Conservation (phyloP, 352 stramenopile species). For the Nothophytophthora sp. region DNA sequence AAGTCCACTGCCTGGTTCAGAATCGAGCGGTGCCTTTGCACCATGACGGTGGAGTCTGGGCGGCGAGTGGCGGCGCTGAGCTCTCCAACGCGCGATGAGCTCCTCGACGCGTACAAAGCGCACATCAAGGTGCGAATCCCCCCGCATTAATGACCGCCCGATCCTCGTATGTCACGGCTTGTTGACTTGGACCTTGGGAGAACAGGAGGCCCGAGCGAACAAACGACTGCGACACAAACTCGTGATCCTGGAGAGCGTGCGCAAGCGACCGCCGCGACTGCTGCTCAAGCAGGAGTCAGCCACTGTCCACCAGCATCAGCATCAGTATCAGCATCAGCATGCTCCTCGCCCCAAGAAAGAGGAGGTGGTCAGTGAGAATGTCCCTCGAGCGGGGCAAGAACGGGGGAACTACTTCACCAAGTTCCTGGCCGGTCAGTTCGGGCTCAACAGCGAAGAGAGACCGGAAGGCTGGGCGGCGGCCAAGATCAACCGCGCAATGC, state of each 20-base stretch:
- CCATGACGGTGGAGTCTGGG: no score
- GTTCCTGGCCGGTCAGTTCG: constrained; percentile 42
- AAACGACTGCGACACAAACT: constrained; percentile 58
- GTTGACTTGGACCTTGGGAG: not conserved
- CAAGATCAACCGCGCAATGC: constrained; percentile 60
- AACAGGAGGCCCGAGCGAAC: constrained; percentile 39
- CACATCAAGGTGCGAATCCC: constrained; percentile 55
- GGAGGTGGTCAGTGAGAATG: constrained; percentile 12
- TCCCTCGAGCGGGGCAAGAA: constrained; percentile 10
- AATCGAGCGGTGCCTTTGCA: no score
- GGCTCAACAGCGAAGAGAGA: constrained; percentile 23
- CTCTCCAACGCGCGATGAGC: constrained; percentile 26
- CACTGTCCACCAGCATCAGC: constrained; percentile 6
- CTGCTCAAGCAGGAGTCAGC: constrained; percentile 34
- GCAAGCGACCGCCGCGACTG: constrained; percentile 39
- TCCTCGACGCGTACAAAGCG: constrained; percentile 46
- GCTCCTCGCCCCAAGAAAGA: constrained; percentile 5
- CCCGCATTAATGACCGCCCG: no score
- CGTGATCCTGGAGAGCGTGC: constrained; percentile 58
- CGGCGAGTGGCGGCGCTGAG: not conserved
- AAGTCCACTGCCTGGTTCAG: no score
- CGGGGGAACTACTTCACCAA: constrained; percentile 36
- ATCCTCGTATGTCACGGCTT: not conserved
- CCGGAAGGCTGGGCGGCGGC: constrained; percentile 60
- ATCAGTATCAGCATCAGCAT: constrained; percentile 7